phyloP scores from a whole-genome alignment of 2,329 filamentous ascomycete genomes.

The Colletotrichum cordylinicola region DNA sequence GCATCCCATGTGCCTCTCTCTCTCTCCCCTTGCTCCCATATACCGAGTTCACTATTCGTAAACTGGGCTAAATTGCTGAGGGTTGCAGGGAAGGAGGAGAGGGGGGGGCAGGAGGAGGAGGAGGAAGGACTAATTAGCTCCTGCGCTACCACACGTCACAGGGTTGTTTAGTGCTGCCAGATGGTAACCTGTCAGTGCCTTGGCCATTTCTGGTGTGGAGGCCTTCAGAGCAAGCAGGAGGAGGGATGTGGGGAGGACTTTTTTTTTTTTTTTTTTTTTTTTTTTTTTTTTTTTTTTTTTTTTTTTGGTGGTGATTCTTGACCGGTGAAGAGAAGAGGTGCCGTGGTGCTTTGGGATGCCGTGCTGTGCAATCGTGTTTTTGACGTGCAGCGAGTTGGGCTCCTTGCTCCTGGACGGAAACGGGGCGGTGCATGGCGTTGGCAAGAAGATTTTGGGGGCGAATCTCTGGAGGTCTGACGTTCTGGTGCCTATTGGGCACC shows the following conservation, averaged over 20 bases:
- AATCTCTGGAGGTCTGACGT: background rate
- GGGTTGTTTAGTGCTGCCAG: background rate
- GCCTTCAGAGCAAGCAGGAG: background rate
- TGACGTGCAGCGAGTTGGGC: background rate
- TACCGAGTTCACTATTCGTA: background rate
- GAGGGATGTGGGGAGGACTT: background rate
- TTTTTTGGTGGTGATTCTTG: background rate
- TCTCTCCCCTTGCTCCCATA: background rate
- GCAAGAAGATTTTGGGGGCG: background rate
- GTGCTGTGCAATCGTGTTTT: background rate
- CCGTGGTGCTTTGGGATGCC: background rate
- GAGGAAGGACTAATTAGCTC: background rate
- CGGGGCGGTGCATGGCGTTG: too few species aligned
- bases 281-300: too few species aligned
- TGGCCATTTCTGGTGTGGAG: background rate
- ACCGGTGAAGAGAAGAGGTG: background rate
- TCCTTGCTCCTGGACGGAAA: too few species aligned
- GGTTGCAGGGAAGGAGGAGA: background rate
- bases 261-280: too few species aligned
- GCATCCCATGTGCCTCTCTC: too few species aligned
- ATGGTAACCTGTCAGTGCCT: background rate
- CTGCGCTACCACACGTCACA: background rate
- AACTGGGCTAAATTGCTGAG: background rate
- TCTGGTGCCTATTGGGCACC: background rate
- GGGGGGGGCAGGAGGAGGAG: background rate